A percentile compares a stretch with the other conserved stretches of the same genome.
Evolutionary conservation across 495 filamentous ascomycete genomes (phyloP).

Genomic region (Aspergillus incahuasiensis): DNA sequence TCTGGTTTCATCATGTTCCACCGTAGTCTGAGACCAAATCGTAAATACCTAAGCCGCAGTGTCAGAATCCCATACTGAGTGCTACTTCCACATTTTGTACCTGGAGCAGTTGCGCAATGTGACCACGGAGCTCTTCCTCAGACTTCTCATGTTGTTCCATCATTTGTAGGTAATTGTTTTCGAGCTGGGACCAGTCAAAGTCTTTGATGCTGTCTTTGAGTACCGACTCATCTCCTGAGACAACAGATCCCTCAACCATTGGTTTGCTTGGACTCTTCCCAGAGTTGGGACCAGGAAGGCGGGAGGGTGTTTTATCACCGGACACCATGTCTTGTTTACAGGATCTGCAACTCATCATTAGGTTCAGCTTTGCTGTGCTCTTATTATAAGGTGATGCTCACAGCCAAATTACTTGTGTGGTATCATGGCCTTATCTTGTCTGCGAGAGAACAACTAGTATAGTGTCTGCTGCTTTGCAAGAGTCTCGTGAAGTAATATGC

Average conservation of each 20-base stretch:
- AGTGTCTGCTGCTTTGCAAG: no score
- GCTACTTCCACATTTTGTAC: conserved; percentile 30
- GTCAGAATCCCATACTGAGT: neutral
- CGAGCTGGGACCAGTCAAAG: conserved; percentile 66
- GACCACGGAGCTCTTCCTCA: conserved; percentile 58
- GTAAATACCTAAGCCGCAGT: conserved; percentile 55
- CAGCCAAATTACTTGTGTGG: no score
- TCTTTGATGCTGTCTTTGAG: conserved; percentile 25
- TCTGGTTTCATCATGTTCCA: conserved; percentile 64
- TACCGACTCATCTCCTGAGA: neutral
- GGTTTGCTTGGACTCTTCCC: neutral
- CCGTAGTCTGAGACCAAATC: conserved; percentile 62
- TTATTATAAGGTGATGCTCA: neutral
- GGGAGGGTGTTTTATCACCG: neutral
- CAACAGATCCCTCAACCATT: neutral
- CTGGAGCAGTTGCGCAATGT: conserved; percentile 59
- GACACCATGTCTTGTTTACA: neutral
- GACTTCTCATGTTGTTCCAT: conserved; percentile 54
- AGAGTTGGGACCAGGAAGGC: conserved; percentile 1
- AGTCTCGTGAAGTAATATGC: neutral
- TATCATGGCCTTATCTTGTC: neutral
- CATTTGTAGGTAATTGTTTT: conserved; percentile 55
- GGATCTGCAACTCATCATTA: neutral
- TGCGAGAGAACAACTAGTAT: no score
- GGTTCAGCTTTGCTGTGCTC: neutral